Base-by-base conservation (phyloP, 2,329 filamentous ascomycete species). In the Trichoderma afroharzianum region DNA sequence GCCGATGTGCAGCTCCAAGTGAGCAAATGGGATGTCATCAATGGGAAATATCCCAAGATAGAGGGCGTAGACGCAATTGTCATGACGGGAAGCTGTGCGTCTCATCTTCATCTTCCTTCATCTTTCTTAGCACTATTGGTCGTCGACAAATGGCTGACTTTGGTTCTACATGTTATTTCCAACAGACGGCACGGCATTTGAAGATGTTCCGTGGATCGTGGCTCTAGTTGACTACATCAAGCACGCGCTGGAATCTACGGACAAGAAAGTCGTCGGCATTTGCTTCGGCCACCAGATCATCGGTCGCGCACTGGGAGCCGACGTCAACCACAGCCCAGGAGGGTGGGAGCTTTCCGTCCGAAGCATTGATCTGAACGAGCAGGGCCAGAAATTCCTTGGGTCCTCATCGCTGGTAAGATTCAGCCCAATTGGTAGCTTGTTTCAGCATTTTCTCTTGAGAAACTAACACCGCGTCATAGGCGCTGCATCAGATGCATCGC, bases 261-360 rank as follows among this genome's bases (percentile, higher is more conserved):
- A 75, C 12, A 75, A 78, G 30, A 82, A 79, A 0, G 76, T 85
- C 1, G 76, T 85, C 3, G 83, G 84, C 0, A 81, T 85, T n/a
- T 85, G 83, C 72, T 85, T 84, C 70, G 83, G 83, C 1, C 83
- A 85, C 64, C 83, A 85, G 67, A 83, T 85, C 39, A 77, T 85
- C 33, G 83, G 78, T 1, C 79, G 83, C 4, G 82, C 83, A 1
- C 75, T 85, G 1, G 79, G 79, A 12, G 79, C 79, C 8, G 78
- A 79, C 50, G 81, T 84, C 4, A 80, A 76, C 1, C 76, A 81
- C 24, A 82, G 77, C 39, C 79, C 80, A 0, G 77, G 76, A 4
- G 82, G 82, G 0, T 84, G 83, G 83, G 83, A 85, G 69, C 72
- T 84, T 3, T 82, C 82, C 0, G 82, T 84, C 0, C 78, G 80